These are phyloP conservation scores for Coemansia brasiliensis DNA, from an alignment of 192 early-diverging fungal genomes.

Conservation along the genomic window DNA sequence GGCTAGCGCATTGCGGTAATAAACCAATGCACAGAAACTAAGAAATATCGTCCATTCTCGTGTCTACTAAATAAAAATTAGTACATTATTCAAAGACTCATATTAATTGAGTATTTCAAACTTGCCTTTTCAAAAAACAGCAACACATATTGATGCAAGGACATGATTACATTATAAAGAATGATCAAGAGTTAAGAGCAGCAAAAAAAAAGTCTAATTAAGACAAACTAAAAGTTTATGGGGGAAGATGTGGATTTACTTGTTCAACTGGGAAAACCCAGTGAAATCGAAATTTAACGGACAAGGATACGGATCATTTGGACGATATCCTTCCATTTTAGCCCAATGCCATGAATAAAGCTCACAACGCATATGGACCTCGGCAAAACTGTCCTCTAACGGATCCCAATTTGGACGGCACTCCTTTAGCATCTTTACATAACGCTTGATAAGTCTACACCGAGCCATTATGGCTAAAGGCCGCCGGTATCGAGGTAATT, in stretches of 20 bases:
- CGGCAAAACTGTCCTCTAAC: conserved; percentile 26
- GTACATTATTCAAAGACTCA: background rate
- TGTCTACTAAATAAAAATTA: conserved; percentile 18
- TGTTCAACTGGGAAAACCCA: conserved; percentile 4
- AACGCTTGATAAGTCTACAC: conserved; percentile 11
- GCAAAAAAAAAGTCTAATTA: background rate
- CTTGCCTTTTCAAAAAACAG: conserved; percentile 30
- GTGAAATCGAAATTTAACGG: conserved; percentile 35
- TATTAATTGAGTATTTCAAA: background rate
- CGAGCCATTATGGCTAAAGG: background rate
- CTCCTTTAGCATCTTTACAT: conserved; percentile 24
- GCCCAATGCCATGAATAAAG: conserved; percentile 26
- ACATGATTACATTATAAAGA: background rate
- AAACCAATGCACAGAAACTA: conserved; percentile 11
- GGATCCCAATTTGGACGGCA: conserved; percentile 40
- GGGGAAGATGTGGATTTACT: background rate
- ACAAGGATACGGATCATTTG: conserved; percentile 18
- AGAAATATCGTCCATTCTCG: conserved; percentile 32
- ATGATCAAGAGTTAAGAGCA: background rate
- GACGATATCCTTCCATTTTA: conserved; percentile 24
- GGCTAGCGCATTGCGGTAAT: conserved; percentile 32
- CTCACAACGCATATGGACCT: conserved; percentile 50
- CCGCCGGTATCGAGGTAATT: conserved; percentile 10
- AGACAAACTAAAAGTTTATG: background rate
- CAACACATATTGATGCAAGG: background rate